phyloP scores from a whole-genome alignment of 805 yeast species.

The Hanseniaspora hatyaiensis region DNA sequence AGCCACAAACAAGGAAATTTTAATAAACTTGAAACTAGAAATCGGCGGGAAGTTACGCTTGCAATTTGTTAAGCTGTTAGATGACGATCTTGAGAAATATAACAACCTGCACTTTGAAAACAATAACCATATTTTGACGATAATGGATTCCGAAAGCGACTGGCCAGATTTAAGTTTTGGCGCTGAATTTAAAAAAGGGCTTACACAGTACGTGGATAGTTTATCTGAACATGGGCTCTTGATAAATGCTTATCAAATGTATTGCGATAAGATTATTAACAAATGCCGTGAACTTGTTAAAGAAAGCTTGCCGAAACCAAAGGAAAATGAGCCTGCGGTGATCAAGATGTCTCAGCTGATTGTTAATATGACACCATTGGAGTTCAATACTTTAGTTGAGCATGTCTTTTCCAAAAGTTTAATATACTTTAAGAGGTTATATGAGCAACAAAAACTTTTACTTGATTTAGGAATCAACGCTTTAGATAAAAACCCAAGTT shows the following conservation, averaged over 20 bases:
- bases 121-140: constrained; percentile 37
- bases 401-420: constrained; percentile 51
- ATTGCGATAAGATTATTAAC: constrained; percentile 54
- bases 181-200: constrained; percentile 32
- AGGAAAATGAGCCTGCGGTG: constrained; percentile 12
- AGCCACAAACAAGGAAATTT: constrained; percentile 36
- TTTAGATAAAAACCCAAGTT: constrained; percentile 23
- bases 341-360: constrained; percentile 37
- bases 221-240: constrained; percentile 52
- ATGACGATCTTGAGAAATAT: constrained; percentile 52
- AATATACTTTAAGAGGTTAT: constrained; percentile 61
- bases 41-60: constrained; percentile 60
- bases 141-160: constrained; percentile 29
- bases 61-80: constrained; percentile 42
- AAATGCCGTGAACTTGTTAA: constrained; percentile 69
- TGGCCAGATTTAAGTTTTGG: constrained; percentile 35
- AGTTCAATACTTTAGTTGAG: constrained; percentile 60
- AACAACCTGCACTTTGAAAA: constrained; percentile 30
- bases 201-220: constrained; percentile 42
- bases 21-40: constrained; percentile 45
- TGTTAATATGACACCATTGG: constrained; percentile 56
- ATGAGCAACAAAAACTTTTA: constrained; percentile 66
- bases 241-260: constrained; percentile 47
- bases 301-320: constrained; percentile 42
- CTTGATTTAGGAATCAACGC: constrained; percentile 56